Evolutionary conservation across 2,329 filamentous ascomycete species (phyloP), one percentile per base, ranked within the genome.

Genomic region (Trichoderma sp.): DNA sequence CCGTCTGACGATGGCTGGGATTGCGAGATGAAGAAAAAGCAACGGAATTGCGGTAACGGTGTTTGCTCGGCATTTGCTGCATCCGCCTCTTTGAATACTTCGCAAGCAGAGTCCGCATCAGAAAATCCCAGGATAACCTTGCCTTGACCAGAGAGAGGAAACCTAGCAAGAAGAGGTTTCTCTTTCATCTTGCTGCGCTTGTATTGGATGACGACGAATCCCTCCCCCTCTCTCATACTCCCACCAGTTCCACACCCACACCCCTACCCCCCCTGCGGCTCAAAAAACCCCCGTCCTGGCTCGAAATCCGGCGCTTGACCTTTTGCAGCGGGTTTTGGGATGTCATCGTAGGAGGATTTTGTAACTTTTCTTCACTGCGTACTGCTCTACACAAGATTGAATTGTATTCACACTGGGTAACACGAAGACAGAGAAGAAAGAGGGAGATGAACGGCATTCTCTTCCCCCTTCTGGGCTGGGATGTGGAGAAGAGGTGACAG

Each of bases 261-360:
- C 44, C 9, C 28, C 21, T 26, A 15, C 15, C 19, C 44, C 57
- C 44, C 15, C 28, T 17, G n/a, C n/a, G 19, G 9, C 10, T 30
- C 10, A 5, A 17, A 17, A 43, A 43, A 3, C 5, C 17, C 41
- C 41, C 17, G 3, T 5, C 41, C 52, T 17, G 19, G 4, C 21
- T 21, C 30, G 10, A n/a, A 59, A 39, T 41, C 44, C 58, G 45
- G 30, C 58, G 58, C 58, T 61, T 61, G 34, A 51, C 58, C 58
- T 15, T 39, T 39, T 39, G 34, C 34, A 39, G 34, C 34, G 10
- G n/a, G 41, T 51, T 51, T 39, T 15, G 24, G 45, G 44, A 41
- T 24, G 21, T 12, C 44, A 52, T 15, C 26, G 24, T 26, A 28
- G 41, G 21, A 24, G 10, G 56, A 34, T 61, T 17, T 48, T 44